Percentiles rank a stretch among this genome's conserved stretches.
phyloP scores from a whole-genome alignment of 148 eudicot genomes.

The Cornus suecica region DNA sequence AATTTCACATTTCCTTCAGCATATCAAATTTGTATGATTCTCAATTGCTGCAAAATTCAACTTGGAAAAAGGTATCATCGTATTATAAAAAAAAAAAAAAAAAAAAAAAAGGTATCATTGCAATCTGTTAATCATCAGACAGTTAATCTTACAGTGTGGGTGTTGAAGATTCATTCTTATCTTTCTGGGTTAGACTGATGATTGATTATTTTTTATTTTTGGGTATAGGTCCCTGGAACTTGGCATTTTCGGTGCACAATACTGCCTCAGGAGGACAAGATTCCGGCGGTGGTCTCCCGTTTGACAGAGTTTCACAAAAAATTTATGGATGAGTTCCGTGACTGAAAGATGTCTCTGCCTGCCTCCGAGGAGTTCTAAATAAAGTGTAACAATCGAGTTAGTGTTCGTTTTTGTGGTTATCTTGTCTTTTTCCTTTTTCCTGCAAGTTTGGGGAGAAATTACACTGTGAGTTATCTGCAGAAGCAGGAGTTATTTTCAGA shows the following conservation, averaged over 20 bases:
- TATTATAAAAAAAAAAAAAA: too few species aligned
- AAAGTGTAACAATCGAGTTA: background rate
- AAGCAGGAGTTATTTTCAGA: background rate
- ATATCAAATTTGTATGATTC: background rate
- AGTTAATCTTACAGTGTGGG: background rate
- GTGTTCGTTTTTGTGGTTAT: background rate
- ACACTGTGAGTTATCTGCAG: background rate
- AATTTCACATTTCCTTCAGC: background rate
- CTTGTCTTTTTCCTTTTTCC: background rate
- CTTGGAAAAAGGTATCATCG: too few species aligned
- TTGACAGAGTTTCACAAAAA: slow-evolving; percentile 58
- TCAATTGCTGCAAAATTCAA: background rate
- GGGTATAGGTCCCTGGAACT: slow-evolving; percentile 60
- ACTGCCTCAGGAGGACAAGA: slow-evolving; percentile 73
- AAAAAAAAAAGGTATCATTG: too few species aligned
- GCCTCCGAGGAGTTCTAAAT: background rate
- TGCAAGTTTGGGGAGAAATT: background rate
- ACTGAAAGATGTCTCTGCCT: slow-evolving; percentile 20
- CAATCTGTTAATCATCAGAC: too few species aligned
- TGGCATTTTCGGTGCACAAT: slow-evolving; percentile 87
- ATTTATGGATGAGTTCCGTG: slow-evolving; percentile 66
- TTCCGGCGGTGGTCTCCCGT: slow-evolving; percentile 60
- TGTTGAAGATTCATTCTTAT: background rate
- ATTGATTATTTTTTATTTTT: background rate
- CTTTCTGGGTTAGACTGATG: background rate